A percentile compares a stretch with the other conserved stretches of the same genome.
Evolutionary conservation across 139 green algal genomes (phyloP).

Genomic region (Marvania coccoides): DNA sequence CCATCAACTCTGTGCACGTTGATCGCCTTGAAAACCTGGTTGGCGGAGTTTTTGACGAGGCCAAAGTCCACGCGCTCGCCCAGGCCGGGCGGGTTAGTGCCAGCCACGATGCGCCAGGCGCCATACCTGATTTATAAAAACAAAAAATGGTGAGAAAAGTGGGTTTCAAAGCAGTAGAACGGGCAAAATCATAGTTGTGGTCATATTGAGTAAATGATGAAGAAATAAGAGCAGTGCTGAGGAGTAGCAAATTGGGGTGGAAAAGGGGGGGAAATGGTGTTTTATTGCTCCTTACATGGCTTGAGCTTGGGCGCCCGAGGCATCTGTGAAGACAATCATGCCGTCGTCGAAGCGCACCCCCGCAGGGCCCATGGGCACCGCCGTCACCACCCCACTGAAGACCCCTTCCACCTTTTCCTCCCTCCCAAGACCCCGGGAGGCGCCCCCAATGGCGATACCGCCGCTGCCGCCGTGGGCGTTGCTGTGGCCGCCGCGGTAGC

Average conservation of each 20-base stretch:
- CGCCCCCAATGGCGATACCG: neutral
- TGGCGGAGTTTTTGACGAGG: neutral
- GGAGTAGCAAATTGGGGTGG: too few species aligned
- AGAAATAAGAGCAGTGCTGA: too few species aligned
- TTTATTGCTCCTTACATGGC: slow-evolving; percentile 22
- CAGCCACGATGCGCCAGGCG: neutral
- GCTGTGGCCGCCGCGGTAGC: neutral
- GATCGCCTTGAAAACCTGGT: neutral
- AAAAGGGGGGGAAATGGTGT: too few species aligned
- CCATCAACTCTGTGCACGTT: slow-evolving; percentile 12
- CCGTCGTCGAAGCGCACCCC: slow-evolving; percentile 18
- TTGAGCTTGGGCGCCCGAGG: slow-evolving; percentile 10
- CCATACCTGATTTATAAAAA: too few species aligned
- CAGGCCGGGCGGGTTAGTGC: neutral
- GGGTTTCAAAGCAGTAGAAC: too few species aligned
- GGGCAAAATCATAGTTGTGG: too few species aligned
- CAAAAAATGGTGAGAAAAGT: too few species aligned
- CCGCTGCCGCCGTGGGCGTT: neutral
- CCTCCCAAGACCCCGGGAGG: neutral
- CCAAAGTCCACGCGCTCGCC: slow-evolving; percentile 33
- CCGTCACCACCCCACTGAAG: neutral
- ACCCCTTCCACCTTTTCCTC: neutral
- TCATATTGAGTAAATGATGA: too few species aligned
- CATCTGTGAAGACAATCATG: slow-evolving; percentile 23
- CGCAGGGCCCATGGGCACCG: neutral